Conservation (phyloP, 2,329 filamentous ascomycete genomes). For the Monosporascus sp. region DNA sequence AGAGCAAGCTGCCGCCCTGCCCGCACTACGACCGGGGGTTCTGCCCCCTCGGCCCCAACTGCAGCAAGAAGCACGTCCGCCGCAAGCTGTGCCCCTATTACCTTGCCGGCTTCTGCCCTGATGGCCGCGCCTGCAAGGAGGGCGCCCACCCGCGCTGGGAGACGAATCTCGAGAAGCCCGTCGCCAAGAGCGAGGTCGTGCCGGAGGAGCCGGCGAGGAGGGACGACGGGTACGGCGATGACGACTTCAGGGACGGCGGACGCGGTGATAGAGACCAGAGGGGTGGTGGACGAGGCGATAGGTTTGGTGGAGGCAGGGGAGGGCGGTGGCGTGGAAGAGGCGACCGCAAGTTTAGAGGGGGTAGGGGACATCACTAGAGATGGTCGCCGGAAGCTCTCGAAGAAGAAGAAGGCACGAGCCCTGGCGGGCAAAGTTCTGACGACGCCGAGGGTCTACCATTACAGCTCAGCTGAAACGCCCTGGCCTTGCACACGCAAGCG, state of each 20-base stretch:
- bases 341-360: constrained; percentile 29
- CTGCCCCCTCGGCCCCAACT: constrained; percentile 83
- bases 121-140: constrained; percentile 68
- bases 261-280: constrained; percentile 25
- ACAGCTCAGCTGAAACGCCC: too few species aligned
- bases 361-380: constrained; percentile 24
- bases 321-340: constrained; percentile 25
- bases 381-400: too few species aligned
- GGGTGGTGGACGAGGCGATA: constrained; percentile 25
- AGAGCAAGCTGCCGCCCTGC: constrained; percentile 73
- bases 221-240: constrained; percentile 38
- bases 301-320: constrained; percentile 30
- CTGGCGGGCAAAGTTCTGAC: too few species aligned
- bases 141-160: constrained; percentile 82
- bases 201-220: constrained; percentile 42
- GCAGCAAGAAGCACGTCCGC: constrained; percentile 83
- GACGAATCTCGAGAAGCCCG: constrained; percentile 69
- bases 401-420: too few species aligned
- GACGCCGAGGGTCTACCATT: too few species aligned
- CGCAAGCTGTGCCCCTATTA: constrained; percentile 79
- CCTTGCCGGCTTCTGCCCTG: constrained; percentile 90
- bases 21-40: constrained; percentile 94
- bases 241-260: constrained; percentile 21
- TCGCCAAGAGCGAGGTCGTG: constrained; percentile 61
- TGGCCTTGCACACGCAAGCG: too few species aligned